Evolutionary conservation across 495 filamentous ascomycete genomes (phyloP).

Genomic region (Aspergillus mulundensis): DNA sequence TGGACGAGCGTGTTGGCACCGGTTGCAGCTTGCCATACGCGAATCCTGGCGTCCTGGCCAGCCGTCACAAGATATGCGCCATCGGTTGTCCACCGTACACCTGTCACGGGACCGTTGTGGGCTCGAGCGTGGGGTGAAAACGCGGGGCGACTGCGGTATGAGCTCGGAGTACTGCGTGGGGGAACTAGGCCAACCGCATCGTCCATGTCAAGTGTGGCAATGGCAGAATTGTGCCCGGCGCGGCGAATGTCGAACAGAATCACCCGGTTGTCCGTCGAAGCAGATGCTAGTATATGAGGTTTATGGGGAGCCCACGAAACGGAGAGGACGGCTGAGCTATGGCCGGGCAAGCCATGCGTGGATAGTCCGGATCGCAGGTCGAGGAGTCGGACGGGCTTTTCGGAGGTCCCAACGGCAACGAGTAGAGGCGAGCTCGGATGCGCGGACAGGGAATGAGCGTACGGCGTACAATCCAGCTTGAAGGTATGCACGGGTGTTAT

Average conservation of each 20-base stretch:
- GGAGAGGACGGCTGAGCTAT: constrained; percentile 65
- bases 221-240: constrained; percentile 51
- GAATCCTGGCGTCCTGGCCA: constrained; percentile 75
- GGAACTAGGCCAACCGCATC: constrained; percentile 60
- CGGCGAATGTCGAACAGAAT: constrained; percentile 10
- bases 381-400: constrained; percentile 72
- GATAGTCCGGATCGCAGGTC: constrained; percentile 74
- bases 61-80: constrained; percentile 69
- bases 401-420: constrained; percentile 79
- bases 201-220: constrained; percentile 76
- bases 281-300: constrained; percentile 75
- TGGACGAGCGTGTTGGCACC: constrained; percentile 80
- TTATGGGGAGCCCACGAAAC: constrained; percentile 75
- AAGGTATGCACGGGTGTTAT: constrained; percentile 59
- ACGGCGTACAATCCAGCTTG: constrained; percentile 64
- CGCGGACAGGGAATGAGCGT: constrained; percentile 73
- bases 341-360: constrained; percentile 73
- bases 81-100: constrained; percentile 75
- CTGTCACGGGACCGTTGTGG: constrained; percentile 75
- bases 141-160: constrained; percentile 39
- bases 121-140: constrained; percentile 53
- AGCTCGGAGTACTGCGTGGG: constrained; percentile 21
- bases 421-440: constrained; percentile 63
- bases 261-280: constrained; percentile 67
- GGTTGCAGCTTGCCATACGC: constrained; percentile 76